These are phyloP conservation scores for Lactarius evosmus DNA, from an alignment of 768 basidiomycete species.

Conservation along the genomic window DNA sequence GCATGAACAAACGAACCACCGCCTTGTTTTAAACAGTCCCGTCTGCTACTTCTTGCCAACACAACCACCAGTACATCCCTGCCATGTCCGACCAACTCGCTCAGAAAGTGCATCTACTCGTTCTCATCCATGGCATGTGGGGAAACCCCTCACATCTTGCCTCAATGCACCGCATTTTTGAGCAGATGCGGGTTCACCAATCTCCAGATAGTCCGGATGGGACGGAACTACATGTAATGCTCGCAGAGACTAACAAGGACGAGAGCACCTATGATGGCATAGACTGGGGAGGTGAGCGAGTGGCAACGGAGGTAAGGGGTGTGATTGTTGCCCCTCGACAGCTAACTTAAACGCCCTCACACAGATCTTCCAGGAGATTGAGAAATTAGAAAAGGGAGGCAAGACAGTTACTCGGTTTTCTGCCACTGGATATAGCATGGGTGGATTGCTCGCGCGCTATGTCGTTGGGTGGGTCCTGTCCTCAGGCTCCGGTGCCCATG, in stretches of 20 bases:
- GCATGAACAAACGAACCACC: not conserved
- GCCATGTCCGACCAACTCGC: not conserved
- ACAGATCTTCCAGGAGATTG: conserved; percentile 57
- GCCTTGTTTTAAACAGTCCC: too few relatives aligned
- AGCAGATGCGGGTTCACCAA: conserved; percentile 39
- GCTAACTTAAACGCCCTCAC: not conserved
- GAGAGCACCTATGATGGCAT: conserved; percentile 78
- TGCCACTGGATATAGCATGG: conserved; percentile 74
- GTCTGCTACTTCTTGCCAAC: too few relatives aligned
- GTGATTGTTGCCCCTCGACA: not conserved
- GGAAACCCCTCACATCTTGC: conserved; percentile 66
- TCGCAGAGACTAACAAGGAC: conserved; percentile 61
- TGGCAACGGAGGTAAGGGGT: conserved; percentile 66
- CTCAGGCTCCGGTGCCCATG: not conserved
- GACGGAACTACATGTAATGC: conserved; percentile 55
- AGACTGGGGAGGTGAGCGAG: conserved; percentile 79
- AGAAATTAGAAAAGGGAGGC: conserved; percentile 50
- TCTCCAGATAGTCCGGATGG: conserved; percentile 36
- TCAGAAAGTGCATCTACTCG: conserved; percentile 25
- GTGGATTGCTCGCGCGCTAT: conserved; percentile 80
- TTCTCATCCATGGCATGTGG: conserved; percentile 71
- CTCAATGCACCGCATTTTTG: conserved; percentile 52
- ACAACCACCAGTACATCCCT: not conserved
- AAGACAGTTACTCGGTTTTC: conserved; percentile 66
- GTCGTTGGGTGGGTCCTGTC: conserved; percentile 53